Evolutionary conservation across 2,329 filamentous ascomycete genomes (phyloP).

Genomic region (Neonectria magnoliae): DNA sequence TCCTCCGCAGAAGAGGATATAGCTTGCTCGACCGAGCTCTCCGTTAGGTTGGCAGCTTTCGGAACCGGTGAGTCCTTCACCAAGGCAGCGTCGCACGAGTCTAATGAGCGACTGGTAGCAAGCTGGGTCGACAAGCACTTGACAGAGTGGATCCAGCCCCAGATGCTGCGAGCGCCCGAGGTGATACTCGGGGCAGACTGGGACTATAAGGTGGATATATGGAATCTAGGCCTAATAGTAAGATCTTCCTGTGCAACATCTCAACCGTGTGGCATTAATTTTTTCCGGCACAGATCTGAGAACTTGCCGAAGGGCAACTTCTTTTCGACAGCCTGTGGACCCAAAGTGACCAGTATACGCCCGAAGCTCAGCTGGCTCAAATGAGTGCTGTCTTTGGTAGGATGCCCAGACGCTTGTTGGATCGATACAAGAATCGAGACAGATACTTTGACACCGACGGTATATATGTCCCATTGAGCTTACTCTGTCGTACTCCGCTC

Average conservation of each 20-base stretch:
- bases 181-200: slow-evolving; percentile 41
- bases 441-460: not conserved
- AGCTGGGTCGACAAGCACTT: slow-evolving; percentile 38
- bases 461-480: not conserved
- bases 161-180: slow-evolving; percentile 39
- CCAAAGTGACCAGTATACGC: slow-evolving; percentile 27
- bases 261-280: not conserved
- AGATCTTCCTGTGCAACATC: not conserved
- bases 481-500: not conserved
- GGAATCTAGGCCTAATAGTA: slow-evolving; percentile 35
- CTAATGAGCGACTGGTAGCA: not conserved
- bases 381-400: slow-evolving; percentile 34
- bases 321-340: slow-evolving; percentile 39
- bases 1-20: slow-evolving; percentile 31
- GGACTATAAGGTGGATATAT: slow-evolving; percentile 40
- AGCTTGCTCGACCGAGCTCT: slow-evolving; percentile 10
- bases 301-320: slow-evolving; percentile 33
- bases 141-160: slow-evolving; percentile 41
- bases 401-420: slow-evolving; percentile 50
- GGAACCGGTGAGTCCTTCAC: slow-evolving; percentile 26
- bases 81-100: not conserved
- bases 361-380: slow-evolving; percentile 41
- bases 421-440: not conserved
- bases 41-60: slow-evolving; percentile 35
- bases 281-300: slow-evolving; percentile 33